phyloP scores from a whole-genome alignment of 352 stramenopile genomes.

The Phytophthora sansomeana region DNA sequence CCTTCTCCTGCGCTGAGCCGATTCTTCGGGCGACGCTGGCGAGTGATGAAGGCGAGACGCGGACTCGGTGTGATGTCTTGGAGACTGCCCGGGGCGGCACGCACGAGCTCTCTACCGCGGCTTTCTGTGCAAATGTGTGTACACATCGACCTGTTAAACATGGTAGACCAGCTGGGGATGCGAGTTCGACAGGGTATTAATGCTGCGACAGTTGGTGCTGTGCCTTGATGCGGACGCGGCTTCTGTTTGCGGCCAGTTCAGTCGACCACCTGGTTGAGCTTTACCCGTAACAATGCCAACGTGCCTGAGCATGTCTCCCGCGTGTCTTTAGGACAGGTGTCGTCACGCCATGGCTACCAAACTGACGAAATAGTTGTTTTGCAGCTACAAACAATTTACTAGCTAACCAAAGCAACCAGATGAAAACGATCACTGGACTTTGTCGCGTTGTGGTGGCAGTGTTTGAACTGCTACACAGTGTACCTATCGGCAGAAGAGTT shows the following conservation, averaged over 20 bases:
- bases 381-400: no score
- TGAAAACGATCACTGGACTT: no score
- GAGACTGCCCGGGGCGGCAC: neutral
- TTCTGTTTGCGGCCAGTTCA: no score
- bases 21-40: no score
- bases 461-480: no score
- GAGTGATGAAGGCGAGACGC: no score
- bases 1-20: neutral
- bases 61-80: neutral
- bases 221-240: no score
- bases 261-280: neutral
- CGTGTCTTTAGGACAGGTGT: neutral
- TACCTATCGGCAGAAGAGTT: no score
- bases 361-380: no score
- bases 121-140: neutral
- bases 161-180: neutral
- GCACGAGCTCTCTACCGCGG: constrained; percentile 4
- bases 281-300: neutral
- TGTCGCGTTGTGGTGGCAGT: no score
- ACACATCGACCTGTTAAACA: neutral
- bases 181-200: neutral
- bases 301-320: no score
- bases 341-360: neutral
- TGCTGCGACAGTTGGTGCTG: neutral
- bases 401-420: no score